Evolutionary conservation across 805 yeast species (phyloP), one percentile per base, ranked within the genome.

Genomic region (Yamadazyma akitaensis): DNA sequence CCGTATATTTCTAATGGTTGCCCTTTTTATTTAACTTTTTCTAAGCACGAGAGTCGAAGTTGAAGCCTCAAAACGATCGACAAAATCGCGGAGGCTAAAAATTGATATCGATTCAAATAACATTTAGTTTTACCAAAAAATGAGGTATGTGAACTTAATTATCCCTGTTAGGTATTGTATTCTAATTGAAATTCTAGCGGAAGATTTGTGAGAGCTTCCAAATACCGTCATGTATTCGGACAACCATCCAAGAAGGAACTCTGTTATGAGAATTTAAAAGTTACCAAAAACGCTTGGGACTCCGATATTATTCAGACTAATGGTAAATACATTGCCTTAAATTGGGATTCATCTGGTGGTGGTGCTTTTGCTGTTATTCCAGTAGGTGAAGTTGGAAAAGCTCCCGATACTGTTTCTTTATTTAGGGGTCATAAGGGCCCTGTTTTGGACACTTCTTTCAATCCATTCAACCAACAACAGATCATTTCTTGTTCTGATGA

Each of bases 361-460:
- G 99, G 99, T 44, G 95, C 98, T 0, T 91, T 94, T 72, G 97
- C 96, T 1, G 87, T 95, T 11, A 82, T 94, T 50, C 99, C 99
- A 2, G 71, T 88, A 21, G 63, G 64, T 8, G 97, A 92, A 64
- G 84, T 81, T 16, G 98, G 99, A 9, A 94, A 91, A 62, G 83
- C 91, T 7, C 97, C 97, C 3, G 99, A 94, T 57, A 81, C 84
- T 50, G 91, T 90, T 41, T 94, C 99, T 2, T 75, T 94, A 54
- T 94, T 92, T 67, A 81, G 97, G 59, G 99, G 99, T 13, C 99
- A 92, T 65, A 86, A 91, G 28, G 97, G 96, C 24, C 85, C 95
- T 8, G 97, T 94, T 31, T 76, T 94, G 55, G 99, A 94, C 68
- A 92, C 98, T 0, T 96, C 88, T 48, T 94, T 92, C 75, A 86